phyloP scores from a whole-genome alignment of 768 basidiomycete genomes.

The Chalciporus sphaerocephalus region DNA sequence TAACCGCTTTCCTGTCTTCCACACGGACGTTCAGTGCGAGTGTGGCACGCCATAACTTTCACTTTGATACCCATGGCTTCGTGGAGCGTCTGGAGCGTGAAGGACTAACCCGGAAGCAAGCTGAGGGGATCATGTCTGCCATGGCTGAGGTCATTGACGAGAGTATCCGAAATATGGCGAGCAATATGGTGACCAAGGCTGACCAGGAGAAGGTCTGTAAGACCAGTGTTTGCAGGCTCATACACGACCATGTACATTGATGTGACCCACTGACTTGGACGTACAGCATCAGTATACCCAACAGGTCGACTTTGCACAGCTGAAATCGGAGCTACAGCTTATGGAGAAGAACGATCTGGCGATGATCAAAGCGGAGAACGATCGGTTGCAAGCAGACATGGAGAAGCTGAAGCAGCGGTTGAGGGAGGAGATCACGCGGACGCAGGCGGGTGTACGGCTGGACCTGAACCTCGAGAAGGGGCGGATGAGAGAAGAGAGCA shows the following conservation, averaged over 20 bases:
- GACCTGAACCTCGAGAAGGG: slow-evolving; percentile 98
- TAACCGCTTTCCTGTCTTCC: neutral
- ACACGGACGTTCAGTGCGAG: slow-evolving; percentile 30
- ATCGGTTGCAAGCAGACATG: slow-evolving; percentile 85
- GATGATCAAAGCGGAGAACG: slow-evolving; percentile 94
- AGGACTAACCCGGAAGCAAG: slow-evolving; percentile 85
- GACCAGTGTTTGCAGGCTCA: neutral
- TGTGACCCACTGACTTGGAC: neutral
- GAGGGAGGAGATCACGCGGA: slow-evolving; percentile 85
- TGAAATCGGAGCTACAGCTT: slow-evolving; percentile 93
- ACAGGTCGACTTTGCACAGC: slow-evolving; percentile 94
- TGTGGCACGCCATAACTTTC: slow-evolving; percentile 46
- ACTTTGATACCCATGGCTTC: slow-evolving; percentile 95
- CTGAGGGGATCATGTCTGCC: slow-evolving; percentile 95
- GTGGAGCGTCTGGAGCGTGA: slow-evolving; percentile 87
- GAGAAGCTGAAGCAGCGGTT: slow-evolving; percentile 93
- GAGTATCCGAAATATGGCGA: slow-evolving; percentile 92
- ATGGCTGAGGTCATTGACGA: slow-evolving; percentile 98
- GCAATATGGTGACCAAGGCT: slow-evolving; percentile 92
- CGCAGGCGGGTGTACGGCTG: slow-evolving; percentile 88
- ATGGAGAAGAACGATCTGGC: slow-evolving; percentile 97
- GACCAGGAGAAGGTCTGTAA: slow-evolving; percentile 88
- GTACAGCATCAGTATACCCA: slow-evolving; percentile 85
- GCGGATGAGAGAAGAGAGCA: slow-evolving; percentile 88
- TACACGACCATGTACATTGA: slow-evolving; percentile 3